Base-by-base conservation (phyloP, 768 basidiomycete genomes). In the Paxillus rubicundulus region DNA sequence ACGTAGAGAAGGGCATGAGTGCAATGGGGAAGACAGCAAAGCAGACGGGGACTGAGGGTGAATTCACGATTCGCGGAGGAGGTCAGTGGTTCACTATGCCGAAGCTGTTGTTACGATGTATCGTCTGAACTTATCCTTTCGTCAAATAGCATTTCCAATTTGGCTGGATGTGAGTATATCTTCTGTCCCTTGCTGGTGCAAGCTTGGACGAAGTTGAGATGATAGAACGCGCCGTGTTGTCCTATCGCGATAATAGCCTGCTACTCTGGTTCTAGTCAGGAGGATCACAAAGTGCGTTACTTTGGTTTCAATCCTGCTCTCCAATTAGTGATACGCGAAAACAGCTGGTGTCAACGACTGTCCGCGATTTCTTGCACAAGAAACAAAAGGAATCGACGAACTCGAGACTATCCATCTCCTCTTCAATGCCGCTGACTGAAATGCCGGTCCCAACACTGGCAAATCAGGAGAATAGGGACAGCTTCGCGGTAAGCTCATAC, bases 1-100 rank as follows among this genome's bases (percentile, higher is more conserved):
- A 92, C 67, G 87, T 92, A 9, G 89, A 92, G 64, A 91, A 90
- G 64, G 87, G 88, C 6, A 89, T 89, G 82, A 82, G 80, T 44
- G 89, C 89, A 4, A 86, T 87, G 84, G 86, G 86, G 16, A 89
- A 87, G 70, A 84, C 83, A 6, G 77, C 85, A 36, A 81, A 81
- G 58, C 85, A 89, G 59, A 75, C 87, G 72, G 88, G 85, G 4
- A 75, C 86, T 33, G 82, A 85, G 50, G 77, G 76, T 14, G 85
- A 89, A 49, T 74, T 79, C 57, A 73, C 80, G 28, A 77, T 89
- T 40, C 80, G 81, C 53, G 90, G 90, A 45, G 90, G 90, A 71
- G 90, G 90, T 92, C 57, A 69, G 84, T 75, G 4, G 47, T 36
- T 33, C 14, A 30, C 5, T 9, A 30, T 30, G 36, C 34, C 17